Percentiles rank a stretch among this genome's conserved stretches.
Conservation (phyloP, 2,329 filamentous ascomycete genomes). For the Orbilia brochopaga region DNA sequence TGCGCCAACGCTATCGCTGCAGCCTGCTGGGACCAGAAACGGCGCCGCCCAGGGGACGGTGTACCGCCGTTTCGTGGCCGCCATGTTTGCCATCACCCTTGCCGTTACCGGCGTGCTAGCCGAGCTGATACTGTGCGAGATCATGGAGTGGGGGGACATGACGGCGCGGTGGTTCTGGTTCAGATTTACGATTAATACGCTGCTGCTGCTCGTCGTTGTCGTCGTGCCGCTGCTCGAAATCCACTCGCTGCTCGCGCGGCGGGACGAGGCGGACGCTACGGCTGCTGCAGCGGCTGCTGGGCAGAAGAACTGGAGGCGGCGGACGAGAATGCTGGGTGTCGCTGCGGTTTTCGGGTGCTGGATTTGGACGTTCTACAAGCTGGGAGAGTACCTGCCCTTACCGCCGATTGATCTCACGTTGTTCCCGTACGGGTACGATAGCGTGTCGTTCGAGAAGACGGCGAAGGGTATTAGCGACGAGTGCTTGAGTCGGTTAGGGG, state of each 20-base stretch:
- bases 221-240: slow-evolving; percentile 81
- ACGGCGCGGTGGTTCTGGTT: slow-evolving; percentile 72
- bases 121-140: slow-evolving; percentile 82
- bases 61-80: slow-evolving; percentile 62
- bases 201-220: slow-evolving; percentile 75
- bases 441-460: slow-evolving; percentile 37
- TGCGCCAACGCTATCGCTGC: slow-evolving; percentile 16
- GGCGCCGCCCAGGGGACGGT: slow-evolving; percentile 18
- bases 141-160: slow-evolving; percentile 74
- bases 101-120: slow-evolving; percentile 78
- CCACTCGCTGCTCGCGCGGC: slow-evolving; percentile 66
- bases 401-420: slow-evolving; percentile 59
- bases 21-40: neutral
- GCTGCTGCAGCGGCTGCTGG: slow-evolving; percentile 57
- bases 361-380: slow-evolving; percentile 77
- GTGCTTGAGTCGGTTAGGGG: slow-evolving; percentile 72
- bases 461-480: slow-evolving; percentile 62
- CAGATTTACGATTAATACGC: slow-evolving; percentile 70
- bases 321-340: slow-evolving; percentile 80
- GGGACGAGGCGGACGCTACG: slow-evolving; percentile 48
- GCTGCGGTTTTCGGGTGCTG: slow-evolving; percentile 69
- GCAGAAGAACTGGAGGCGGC: slow-evolving; percentile 67
- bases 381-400: slow-evolving; percentile 70
- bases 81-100: slow-evolving; percentile 77
- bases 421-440: slow-evolving; percentile 33